Evolutionary conservation across 345 rosid genomes (phyloP).

Genomic region (Syzygium aromaticum): DNA sequence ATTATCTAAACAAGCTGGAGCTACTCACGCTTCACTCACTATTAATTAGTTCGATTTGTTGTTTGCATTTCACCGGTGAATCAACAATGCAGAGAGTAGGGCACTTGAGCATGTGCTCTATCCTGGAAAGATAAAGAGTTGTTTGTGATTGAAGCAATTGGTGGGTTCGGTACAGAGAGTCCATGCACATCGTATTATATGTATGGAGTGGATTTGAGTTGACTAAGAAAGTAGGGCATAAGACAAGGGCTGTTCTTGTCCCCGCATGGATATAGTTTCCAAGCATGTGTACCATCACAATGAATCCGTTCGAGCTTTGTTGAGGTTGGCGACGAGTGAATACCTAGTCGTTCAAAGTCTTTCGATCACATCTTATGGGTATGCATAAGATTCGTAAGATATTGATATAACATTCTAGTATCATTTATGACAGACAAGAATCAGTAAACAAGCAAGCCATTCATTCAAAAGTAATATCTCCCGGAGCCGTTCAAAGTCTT

Average conservation of each 20-base stretch:
- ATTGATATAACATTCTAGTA: not conserved
- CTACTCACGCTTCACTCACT: not conserved
- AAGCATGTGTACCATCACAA: not conserved
- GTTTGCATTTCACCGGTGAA: not conserved
- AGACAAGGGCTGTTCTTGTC: not conserved
- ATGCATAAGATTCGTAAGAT: not conserved
- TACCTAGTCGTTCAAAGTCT: not conserved
- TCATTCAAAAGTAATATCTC: slow-evolving; percentile 15
- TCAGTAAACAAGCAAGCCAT: no score
- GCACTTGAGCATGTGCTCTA: not conserved
- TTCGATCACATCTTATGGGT: not conserved
- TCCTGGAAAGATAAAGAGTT: not conserved
- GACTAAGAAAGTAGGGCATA: not conserved
- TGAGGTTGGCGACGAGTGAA: not conserved
- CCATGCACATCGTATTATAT: not conserved
- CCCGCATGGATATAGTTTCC: not conserved
- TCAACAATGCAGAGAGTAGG: not conserved
- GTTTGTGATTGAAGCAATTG: not conserved
- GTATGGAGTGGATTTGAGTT: not conserved
- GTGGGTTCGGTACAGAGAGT: not conserved
- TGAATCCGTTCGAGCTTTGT: not conserved
- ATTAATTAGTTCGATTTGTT: not conserved
- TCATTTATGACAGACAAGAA: no score
- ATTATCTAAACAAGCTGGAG: not conserved
- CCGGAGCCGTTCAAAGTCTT: no score